phyloP scores from a whole-genome alignment of 129 eudicot species.

The Ambrosia trifida region DNA sequence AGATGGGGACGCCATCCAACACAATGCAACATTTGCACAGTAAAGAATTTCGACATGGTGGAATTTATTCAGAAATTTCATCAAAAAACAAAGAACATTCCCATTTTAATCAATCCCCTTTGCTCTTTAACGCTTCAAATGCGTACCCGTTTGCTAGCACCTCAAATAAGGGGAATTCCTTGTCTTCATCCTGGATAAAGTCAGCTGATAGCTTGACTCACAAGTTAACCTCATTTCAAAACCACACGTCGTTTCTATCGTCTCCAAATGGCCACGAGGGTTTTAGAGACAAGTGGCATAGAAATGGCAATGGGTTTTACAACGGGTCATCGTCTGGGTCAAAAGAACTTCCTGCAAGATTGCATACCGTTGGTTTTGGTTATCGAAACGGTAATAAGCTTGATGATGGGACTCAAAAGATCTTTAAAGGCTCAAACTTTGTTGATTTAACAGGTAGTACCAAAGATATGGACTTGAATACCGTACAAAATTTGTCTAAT shows the following conservation, averaged over 20 bases:
- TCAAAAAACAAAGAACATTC: conserved; percentile 40
- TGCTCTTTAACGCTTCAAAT: conserved; percentile 37
- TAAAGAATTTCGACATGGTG: conserved; percentile 33
- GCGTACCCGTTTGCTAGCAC: conserved; percentile 48
- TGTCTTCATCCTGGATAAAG: conserved; percentile 49
- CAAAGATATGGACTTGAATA: conserved; percentile 65
- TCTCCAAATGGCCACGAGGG: conserved; percentile 47
- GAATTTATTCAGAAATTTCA: conserved; percentile 42
- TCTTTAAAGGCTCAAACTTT: conserved; percentile 37
- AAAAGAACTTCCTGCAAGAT: conserved; percentile 35
- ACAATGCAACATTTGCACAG: conserved; percentile 18
- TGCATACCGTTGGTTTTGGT: conserved; percentile 43
- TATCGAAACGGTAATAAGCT: conserved; percentile 45
- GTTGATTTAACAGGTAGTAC: conserved; percentile 43
- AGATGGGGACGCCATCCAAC: conserved; percentile 18
- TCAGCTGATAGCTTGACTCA: conserved; percentile 47
- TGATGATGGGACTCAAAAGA: conserved; percentile 35
- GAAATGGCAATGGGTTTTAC: conserved; percentile 54
- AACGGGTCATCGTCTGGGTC: conserved; percentile 66
- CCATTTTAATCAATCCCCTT: conserved; percentile 35
- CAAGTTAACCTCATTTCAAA: conserved; percentile 46
- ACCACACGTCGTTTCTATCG: conserved; percentile 40
- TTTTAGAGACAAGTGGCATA: conserved; percentile 52
- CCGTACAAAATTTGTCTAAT: conserved; percentile 40
- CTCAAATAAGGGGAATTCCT: conserved; percentile 41